phyloP scores from a whole-genome alignment of 805 yeast genomes.

The Huiozyma naganishii region DNA sequence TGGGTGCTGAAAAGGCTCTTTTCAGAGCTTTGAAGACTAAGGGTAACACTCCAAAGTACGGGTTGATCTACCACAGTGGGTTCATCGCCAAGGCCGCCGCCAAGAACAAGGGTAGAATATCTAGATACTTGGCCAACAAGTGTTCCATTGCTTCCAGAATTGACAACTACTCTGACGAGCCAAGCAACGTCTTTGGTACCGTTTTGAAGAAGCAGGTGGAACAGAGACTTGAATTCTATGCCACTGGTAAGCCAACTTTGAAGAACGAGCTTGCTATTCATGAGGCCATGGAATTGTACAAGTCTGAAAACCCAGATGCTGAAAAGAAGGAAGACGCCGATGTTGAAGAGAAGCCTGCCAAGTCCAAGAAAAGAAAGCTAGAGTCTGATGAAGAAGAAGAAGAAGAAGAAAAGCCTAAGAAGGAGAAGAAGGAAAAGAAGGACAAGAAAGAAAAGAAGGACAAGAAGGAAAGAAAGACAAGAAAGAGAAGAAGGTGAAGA shows the following conservation, averaged over 20 bases:
- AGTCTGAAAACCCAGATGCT: constrained; percentile 35
- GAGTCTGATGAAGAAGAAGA: constrained; percentile 29
- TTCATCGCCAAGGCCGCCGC: constrained; percentile 89
- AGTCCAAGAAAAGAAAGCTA: constrained; percentile 21
- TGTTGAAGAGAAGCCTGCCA: constrained; percentile 11
- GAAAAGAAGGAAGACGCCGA: constrained; percentile 5
- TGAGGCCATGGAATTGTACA: constrained; percentile 69
- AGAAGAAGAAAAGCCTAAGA: constrained; percentile 21
- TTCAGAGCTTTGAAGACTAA: constrained; percentile 94
- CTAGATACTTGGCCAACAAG: constrained; percentile 96
- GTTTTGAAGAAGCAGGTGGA: constrained; percentile 94
- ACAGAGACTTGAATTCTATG: constrained; percentile 92
- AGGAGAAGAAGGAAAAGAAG: constrained; percentile 36
- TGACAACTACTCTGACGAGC: constrained; percentile 93
- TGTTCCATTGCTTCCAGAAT: constrained; percentile 98
- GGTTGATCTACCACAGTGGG: constrained; percentile 88
- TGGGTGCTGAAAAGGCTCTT: constrained; percentile 95
- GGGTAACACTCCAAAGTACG: constrained; percentile 95
- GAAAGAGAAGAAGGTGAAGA: constrained; percentile 39
- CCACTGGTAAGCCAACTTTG: constrained; percentile 93
- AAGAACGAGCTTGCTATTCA: constrained; percentile 91
- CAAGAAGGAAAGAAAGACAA: constrained; percentile 41
- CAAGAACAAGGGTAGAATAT: constrained; percentile 97
- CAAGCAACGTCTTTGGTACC: constrained; percentile 80
- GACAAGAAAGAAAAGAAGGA: constrained; percentile 40